These are phyloP conservation scores for Moesziomyces sp. DNA, from an alignment of 1,284 basidiomycete genomes.

Conservation along the genomic window DNA sequence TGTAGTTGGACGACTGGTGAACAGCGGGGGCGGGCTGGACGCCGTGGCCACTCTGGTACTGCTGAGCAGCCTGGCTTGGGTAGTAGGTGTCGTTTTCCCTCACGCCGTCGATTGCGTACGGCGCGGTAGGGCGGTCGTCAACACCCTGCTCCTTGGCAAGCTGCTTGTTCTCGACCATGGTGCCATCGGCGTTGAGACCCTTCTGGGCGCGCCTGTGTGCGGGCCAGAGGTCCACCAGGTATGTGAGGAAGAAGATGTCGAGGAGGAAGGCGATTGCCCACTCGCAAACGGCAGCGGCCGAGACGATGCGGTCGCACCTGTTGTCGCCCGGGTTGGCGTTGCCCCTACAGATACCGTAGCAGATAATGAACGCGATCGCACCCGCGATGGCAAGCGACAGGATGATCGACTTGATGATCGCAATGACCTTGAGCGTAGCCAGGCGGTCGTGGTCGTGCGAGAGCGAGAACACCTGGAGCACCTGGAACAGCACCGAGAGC, in stretches of 20 bases:
- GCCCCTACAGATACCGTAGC: constrained; percentile 66
- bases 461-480: constrained; percentile 69
- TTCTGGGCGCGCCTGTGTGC: constrained; percentile 40
- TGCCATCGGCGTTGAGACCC: constrained; percentile 53
- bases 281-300: constrained; percentile 68
- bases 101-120: constrained; percentile 44
- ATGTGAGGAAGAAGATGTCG: constrained; percentile 68
- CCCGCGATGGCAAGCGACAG: constrained; percentile 68
- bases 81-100: constrained; percentile 44
- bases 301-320: constrained; percentile 69
- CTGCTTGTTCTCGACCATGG: constrained; percentile 49
- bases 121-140: constrained; percentile 14
- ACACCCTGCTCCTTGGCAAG: constrained; percentile 38
- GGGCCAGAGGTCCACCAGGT: constrained; percentile 66
- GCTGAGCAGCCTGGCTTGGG: constrained; percentile 27
- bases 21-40: constrained; percentile 18
- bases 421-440: constrained; percentile 69
- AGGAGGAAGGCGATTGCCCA: constrained; percentile 68
- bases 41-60: constrained; percentile 16
- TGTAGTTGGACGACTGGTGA: constrained; percentile 1
- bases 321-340: constrained; percentile 42
- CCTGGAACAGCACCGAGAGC: constrained; percentile 71
- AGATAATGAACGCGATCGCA: constrained; percentile 70
- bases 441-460: constrained; percentile 69
- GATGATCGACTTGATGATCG: constrained; percentile 70